Conservation (phyloP, 495 filamentous ascomycete genomes). For the Penicillium tannophilum region DNA sequence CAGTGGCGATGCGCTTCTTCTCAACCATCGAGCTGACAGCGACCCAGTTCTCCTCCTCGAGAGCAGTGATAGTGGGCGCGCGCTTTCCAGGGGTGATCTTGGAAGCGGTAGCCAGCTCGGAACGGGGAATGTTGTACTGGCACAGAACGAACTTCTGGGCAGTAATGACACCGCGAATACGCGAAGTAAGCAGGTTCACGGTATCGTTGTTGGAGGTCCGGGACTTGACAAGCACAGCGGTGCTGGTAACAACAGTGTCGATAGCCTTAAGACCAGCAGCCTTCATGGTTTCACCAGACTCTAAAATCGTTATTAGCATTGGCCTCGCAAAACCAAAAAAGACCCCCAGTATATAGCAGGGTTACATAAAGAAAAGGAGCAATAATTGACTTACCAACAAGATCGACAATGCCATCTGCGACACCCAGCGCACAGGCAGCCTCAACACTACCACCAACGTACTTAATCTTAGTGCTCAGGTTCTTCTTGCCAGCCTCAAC, state of each 20-base stretch:
- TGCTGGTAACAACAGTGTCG: slow-evolving; percentile 85
- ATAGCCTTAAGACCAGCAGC: slow-evolving; percentile 96
- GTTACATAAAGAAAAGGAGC: neutral
- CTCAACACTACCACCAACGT: slow-evolving; percentile 93
- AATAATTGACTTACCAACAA: slow-evolving; percentile 67
- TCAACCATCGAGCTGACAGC: slow-evolving; percentile 93
- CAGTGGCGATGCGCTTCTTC: slow-evolving; percentile 81
- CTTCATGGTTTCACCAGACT: slow-evolving; percentile 98
- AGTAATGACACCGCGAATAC: slow-evolving; percentile 93
- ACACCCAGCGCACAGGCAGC: slow-evolving; percentile 94
- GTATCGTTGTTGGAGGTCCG: slow-evolving; percentile 79
- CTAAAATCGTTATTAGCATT: slow-evolving; percentile 41
- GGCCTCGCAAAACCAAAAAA: neutral
- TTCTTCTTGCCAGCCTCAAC: slow-evolving; percentile 33
- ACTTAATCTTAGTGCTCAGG: slow-evolving; percentile 74
- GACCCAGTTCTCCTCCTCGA: slow-evolving; percentile 91
- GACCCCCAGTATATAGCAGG: neutral
- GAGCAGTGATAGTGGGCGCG: slow-evolving; percentile 82
- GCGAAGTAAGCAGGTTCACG: slow-evolving; percentile 75
- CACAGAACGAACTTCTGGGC: slow-evolving; percentile 93
- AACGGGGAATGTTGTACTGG: slow-evolving; percentile 88
- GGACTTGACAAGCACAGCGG: slow-evolving; percentile 89
- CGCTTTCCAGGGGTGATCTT: slow-evolving; percentile 92
- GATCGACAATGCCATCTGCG: slow-evolving; percentile 94
- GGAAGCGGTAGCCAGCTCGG: slow-evolving; percentile 63